These are phyloP conservation scores for Avena sativa DNA, from an alignment of 176 grass and related monocot species.

Conservation along the genomic window DNA sequence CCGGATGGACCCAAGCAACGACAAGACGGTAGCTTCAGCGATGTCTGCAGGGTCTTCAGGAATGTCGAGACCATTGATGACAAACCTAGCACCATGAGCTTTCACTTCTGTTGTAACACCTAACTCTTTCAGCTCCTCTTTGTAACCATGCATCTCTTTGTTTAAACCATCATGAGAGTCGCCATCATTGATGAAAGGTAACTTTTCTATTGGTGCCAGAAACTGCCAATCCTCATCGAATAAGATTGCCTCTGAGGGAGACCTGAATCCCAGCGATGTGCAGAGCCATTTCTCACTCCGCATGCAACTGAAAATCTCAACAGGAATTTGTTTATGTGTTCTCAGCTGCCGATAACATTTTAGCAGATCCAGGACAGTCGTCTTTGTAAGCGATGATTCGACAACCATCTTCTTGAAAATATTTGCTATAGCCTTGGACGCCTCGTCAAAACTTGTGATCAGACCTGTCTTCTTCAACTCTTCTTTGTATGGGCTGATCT, in stretches of 20 bases:
- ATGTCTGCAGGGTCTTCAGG: constrained; percentile 48
- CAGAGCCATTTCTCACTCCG: constrained; percentile 56
- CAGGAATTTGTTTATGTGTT: background rate
- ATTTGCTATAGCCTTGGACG: constrained; percentile 41
- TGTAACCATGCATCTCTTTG: constrained; percentile 58
- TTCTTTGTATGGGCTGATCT: constrained; percentile 48
- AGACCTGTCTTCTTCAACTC: constrained; percentile 57
- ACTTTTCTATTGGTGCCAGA: constrained; percentile 46
- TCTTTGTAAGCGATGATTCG: constrained; percentile 31
- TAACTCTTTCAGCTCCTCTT: constrained; percentile 55
- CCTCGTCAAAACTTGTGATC: constrained; percentile 41
- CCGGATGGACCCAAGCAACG: constrained; percentile 55
- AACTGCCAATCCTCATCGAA: constrained; percentile 45
- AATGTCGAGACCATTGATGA: constrained; percentile 55
- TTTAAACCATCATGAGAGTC: constrained; percentile 30
- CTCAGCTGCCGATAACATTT: constrained; percentile 45
- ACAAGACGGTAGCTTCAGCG: constrained; percentile 37
- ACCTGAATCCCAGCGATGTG: constrained; percentile 59
- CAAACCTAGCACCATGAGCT: constrained; percentile 35
- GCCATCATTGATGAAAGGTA: constrained; percentile 65
- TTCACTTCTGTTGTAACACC: constrained; percentile 40
- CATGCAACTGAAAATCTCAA: constrained; percentile 46
- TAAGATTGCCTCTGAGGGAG: constrained; percentile 51
- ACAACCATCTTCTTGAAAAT: constrained; percentile 43
- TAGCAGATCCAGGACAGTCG: constrained; percentile 50